phyloP scores from a whole-genome alignment of 1,284 basidiomycete species.

The Tremellales sp. region DNA sequence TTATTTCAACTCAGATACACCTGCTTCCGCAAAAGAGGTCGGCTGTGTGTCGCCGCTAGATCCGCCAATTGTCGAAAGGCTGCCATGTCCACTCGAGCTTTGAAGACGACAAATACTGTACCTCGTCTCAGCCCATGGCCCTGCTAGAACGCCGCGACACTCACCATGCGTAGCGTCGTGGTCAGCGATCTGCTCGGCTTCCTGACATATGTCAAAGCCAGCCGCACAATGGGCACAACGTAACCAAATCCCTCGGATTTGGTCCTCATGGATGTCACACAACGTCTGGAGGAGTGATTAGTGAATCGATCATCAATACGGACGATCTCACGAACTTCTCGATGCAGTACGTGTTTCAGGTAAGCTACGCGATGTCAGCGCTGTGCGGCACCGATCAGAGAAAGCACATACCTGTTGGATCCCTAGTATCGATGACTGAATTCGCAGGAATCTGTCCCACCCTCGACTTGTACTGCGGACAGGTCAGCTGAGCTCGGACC shows the following conservation, averaged over 20 bases:
- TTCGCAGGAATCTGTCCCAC: slow-evolving; percentile 56
- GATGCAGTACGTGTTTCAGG: slow-evolving; percentile 63
- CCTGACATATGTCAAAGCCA: slow-evolving; percentile 66
- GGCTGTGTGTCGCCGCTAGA: slow-evolving; percentile 33
- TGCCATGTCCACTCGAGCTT: slow-evolving; percentile 60
- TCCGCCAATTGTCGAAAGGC: slow-evolving; percentile 38
- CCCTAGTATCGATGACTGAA: slow-evolving; percentile 57
- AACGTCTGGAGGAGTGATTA: slow-evolving; percentile 23
- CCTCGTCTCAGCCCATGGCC: neutral
- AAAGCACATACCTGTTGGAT: slow-evolving; percentile 46
- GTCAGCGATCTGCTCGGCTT: slow-evolving; percentile 70
- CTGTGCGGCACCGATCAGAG: neutral
- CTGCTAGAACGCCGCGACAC: slow-evolving; percentile 4
- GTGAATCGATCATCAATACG: neutral
- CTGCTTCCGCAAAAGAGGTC: slow-evolving; percentile 36
- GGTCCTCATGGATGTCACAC: slow-evolving; percentile 47
- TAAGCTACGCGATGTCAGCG: slow-evolving; percentile 55
- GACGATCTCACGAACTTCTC: slow-evolving; percentile 11
- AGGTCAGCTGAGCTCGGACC: slow-evolving; percentile 48
- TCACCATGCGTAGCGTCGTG: slow-evolving; percentile 68
- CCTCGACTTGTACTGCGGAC: slow-evolving; percentile 55
- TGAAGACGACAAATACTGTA: slow-evolving; percentile 75
- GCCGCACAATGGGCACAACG: slow-evolving; percentile 78
- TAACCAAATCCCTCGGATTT: slow-evolving; percentile 77
- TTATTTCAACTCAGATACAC: slow-evolving; percentile 32